phyloP scores from a whole-genome alignment of 345 rosid genomes.

The Cochlearia excelsa region DNA sequence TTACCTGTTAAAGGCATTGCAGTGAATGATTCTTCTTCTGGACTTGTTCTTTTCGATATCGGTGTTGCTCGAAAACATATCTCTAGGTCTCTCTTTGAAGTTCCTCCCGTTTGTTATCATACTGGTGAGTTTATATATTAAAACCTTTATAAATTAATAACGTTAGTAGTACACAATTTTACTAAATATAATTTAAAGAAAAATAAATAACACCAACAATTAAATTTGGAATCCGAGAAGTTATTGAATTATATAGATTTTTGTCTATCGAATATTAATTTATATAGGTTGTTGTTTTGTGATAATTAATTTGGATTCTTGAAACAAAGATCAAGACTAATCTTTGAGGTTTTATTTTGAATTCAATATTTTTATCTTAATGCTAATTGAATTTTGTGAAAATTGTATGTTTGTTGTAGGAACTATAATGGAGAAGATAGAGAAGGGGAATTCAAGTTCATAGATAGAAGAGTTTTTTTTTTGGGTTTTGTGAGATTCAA shows the following conservation, averaged over 20 bases:
- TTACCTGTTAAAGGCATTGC: conserved; percentile 73
- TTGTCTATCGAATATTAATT: too few species aligned
- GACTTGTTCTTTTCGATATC: conserved; percentile 74
- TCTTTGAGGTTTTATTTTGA: too few species aligned
- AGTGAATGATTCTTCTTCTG: conserved; percentile 76
- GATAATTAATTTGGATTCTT: too few species aligned
- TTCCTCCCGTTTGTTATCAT: conserved; percentile 76
- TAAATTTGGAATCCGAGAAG: too few species aligned
- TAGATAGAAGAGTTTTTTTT: conserved; percentile 36
- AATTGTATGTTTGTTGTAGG: conserved; percentile 34
- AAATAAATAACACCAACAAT: too few species aligned
- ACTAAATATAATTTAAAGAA: too few species aligned
- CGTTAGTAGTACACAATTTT: too few species aligned
- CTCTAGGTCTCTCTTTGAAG: conserved; percentile 83
- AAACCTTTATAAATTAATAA: too few species aligned
- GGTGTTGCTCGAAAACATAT: conserved; percentile 80
- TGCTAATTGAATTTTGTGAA: neutral
- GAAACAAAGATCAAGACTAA: too few species aligned
- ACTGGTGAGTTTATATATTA: conserved; percentile 35
- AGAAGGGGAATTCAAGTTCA: conserved; percentile 45
- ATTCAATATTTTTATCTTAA: neutral
- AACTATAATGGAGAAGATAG: conserved; percentile 35
- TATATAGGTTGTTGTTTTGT: too few species aligned
- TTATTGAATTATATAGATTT: too few species aligned
- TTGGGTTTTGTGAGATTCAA: conserved; percentile 23